phyloP scores from a whole-genome alignment of 371 early-diverging fungal genomes.

The Mucor saturninus region DNA sequence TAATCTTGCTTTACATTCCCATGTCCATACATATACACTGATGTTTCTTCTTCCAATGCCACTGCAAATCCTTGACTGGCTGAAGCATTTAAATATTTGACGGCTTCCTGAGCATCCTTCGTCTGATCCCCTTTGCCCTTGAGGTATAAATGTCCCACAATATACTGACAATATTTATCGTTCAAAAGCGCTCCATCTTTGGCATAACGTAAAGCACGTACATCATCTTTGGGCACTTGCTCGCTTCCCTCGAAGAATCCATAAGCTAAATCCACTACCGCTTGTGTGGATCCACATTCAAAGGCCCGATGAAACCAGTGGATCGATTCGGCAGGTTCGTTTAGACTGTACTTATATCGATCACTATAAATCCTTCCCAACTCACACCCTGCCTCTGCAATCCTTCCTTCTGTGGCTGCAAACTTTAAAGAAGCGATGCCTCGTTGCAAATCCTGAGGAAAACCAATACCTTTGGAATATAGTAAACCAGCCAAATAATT shows the following conservation, averaged over 20 bases:
- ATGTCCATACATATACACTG: slow-evolving; percentile 36
- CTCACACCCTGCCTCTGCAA: slow-evolving; percentile 47
- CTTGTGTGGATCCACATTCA: slow-evolving; percentile 43
- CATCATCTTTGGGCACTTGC: slow-evolving; percentile 33
- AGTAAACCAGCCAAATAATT: slow-evolving; percentile 45
- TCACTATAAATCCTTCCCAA: slow-evolving; percentile 50
- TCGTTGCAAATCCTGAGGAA: slow-evolving; percentile 24
- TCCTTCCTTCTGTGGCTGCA: slow-evolving; percentile 33
- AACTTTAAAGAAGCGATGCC: slow-evolving; percentile 33
- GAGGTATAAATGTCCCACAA: slow-evolving; percentile 42
- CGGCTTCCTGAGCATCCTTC: slow-evolving; percentile 30
- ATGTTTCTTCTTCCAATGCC: slow-evolving; percentile 47
- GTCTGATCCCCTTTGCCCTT: slow-evolving; percentile 24
- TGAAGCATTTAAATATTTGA: slow-evolving; percentile 40
- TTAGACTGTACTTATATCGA: slow-evolving; percentile 40
- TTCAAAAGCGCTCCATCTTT: slow-evolving; percentile 38
- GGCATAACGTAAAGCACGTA: slow-evolving; percentile 41
- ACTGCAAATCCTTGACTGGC: slow-evolving; percentile 48
- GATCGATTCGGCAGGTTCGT: slow-evolving; percentile 33
- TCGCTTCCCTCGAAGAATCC: slow-evolving; percentile 39
- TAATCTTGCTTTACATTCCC: slow-evolving; percentile 37
- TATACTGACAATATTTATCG: slow-evolving; percentile 54
- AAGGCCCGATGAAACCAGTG: slow-evolving; percentile 45
- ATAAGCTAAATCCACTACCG: slow-evolving; percentile 49
- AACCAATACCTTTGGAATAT: slow-evolving; percentile 43